Base-by-base conservation (phyloP, 257 asterid genomes). In the Scutellaria baicalensis region DNA sequence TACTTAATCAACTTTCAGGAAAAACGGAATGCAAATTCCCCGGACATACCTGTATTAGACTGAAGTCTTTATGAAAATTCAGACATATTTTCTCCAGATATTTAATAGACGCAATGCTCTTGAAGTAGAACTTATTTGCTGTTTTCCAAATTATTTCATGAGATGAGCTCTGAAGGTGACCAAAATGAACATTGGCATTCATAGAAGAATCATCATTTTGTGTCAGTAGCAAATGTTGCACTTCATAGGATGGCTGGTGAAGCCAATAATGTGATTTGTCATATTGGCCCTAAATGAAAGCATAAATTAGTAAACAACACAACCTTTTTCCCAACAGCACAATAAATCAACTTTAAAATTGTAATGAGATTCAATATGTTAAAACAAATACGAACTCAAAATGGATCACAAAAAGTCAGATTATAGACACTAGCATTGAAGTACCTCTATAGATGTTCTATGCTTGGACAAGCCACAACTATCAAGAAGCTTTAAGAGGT, bases 201-300 rank as follows among this genome's bases (percentile, higher is more conserved):
- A 66, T 79, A 23, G 77, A 58, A 72, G 86, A 81, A 51, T 60
- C 57, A 64, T 45, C 71, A 66, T 68, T 68, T 72, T 68, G 77
- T 42, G 75, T 62, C 56, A 64, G 75, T 75, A 93, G 84, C 79
- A 94, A 81, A 77, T 94, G 93, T 21, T 74, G 86, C 80, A 89
- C 85, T 65, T 86, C 90, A 70, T 82, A 89, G 45, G 96, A 86
- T 43, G 96, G 95, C 84, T 91, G 96, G 77, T 87, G 89, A 80
- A 87, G 88, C 96, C 97, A 89, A 49, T 75, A 67, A 64, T 75
- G 66, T 47, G 90, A 81, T 40, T 68, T 62, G 49, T 67, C 74
- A 40, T 64, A 70, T 70, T 87, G 80, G 18, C 69, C 85, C 92
- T 82, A 75, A 67, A 69, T 54, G 54, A 64, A 23, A 78, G 57